phyloP scores from a whole-genome alignment of 805 yeast species.

The Ogataea siamensis region DNA sequence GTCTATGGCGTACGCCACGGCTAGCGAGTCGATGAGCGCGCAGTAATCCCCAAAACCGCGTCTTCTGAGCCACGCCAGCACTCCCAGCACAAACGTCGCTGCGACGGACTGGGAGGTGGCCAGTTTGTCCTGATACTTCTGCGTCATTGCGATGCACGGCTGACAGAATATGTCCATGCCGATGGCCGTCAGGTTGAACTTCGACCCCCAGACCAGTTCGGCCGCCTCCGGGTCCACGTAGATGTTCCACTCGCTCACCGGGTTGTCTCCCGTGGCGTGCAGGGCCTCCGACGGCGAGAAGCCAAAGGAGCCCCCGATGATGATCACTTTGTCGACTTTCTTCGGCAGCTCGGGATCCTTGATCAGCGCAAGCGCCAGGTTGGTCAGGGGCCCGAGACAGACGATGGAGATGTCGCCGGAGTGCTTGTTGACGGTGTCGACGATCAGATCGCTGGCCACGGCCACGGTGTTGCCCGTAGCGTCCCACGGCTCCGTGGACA shows the following conservation, averaged over 20 bases:
- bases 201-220: conserved; percentile 22
- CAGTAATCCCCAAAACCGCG: conserved; percentile 29
- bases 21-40: conserved; percentile 29
- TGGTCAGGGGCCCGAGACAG: conserved; percentile 28
- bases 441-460: conserved; percentile 26
- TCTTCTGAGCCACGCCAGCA: conserved; percentile 20
- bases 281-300: conserved; percentile 24
- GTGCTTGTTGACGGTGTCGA: conserved; percentile 21
- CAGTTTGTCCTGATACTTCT: conserved; percentile 11
- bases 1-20: conserved; percentile 30
- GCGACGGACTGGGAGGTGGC: conserved; percentile 14
- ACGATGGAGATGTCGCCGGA: conserved; percentile 20
- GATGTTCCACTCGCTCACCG: conserved; percentile 30
- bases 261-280: conserved; percentile 32
- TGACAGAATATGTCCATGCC: conserved; percentile 32
- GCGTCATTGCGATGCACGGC: conserved; percentile 26
- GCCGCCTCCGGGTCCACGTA: conserved; percentile 32
- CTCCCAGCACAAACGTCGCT: conserved; percentile 26
- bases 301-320: conserved; percentile 30
- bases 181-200: conserved; percentile 27
- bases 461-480: conserved; percentile 7
- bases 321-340: conserved; percentile 24
- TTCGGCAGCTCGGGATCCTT: conserved; percentile 25
- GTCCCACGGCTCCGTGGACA: conserved; percentile 19
- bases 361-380: conserved; percentile 26